Evolutionary conservation across 768 basidiomycete species (phyloP).

Genomic region (Russula brevipes): DNA sequence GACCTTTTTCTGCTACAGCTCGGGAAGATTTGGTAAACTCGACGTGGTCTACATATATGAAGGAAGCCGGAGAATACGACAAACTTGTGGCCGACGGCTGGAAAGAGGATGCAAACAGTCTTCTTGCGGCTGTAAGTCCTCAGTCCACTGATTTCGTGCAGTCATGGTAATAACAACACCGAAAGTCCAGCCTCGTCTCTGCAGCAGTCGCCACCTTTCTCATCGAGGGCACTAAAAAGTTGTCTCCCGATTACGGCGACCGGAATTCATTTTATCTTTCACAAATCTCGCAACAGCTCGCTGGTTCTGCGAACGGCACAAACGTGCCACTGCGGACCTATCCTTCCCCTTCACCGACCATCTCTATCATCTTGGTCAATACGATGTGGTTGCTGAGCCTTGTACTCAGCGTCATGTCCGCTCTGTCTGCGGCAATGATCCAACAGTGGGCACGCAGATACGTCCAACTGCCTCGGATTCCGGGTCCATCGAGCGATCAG

Average conservation of each 20-base stretch:
- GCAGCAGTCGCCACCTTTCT: too few relatives aligned
- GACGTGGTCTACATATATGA: slow-evolving; percentile 22
- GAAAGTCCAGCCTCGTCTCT: too few relatives aligned
- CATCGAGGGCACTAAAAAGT: too few relatives aligned
- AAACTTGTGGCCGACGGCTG: slow-evolving; percentile 7
- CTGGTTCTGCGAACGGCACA: not conserved
- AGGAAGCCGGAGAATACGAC: slow-evolving; percentile 14
- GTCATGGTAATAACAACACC: too few relatives aligned
- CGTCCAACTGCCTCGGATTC: slow-evolving; percentile 28
- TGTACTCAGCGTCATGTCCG: slow-evolving; percentile 16
- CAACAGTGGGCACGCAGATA: slow-evolving; percentile 24
- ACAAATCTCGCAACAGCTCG: too few relatives aligned
- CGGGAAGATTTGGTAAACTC: not conserved
- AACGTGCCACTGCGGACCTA: not conserved
- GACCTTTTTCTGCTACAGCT: not conserved
- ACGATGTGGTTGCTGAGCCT: slow-evolving; percentile 22
- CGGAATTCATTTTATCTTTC: too few relatives aligned
- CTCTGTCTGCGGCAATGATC: slow-evolving; percentile 13
- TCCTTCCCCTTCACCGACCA: not conserved
- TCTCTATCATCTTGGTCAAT: slow-evolving; percentile 16
- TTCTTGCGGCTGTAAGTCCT: too few relatives aligned
- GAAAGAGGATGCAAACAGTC: slow-evolving; percentile 22
- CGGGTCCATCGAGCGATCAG: slow-evolving; percentile 30
- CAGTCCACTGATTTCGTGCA: too few relatives aligned
- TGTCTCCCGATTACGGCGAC: too few relatives aligned